A percentile compares a stretch with the other conserved stretches of the same genome.
Conservation (phyloP, 129 eudicot genomes). For the Gnaphalium uliginosum region DNA sequence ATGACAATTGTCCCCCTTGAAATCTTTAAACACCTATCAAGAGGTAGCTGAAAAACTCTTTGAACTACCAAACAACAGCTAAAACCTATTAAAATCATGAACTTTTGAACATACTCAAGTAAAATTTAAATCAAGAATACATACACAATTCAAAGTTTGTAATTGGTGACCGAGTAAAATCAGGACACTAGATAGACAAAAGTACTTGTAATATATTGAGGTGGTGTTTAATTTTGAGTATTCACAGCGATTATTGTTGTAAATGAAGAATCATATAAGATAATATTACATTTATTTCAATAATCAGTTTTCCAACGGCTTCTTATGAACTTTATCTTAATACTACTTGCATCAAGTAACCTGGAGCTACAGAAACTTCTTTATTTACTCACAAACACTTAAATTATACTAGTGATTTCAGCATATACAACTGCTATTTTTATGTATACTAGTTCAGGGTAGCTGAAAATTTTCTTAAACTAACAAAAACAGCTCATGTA, state of each 20-base stretch:
- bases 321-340: not conserved
- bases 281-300: not conserved
- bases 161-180: not conserved
- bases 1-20: not conserved
- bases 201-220: not conserved
- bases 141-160: not conserved
- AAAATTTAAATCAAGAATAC: constrained; percentile 1
- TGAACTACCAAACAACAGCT: not conserved
- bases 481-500: not conserved
- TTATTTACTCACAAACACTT: constrained; percentile 12
- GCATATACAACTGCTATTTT: not conserved
- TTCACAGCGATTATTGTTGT: constrained; percentile 3
- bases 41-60: not conserved
- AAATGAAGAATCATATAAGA: not conserved
- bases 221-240: not conserved
- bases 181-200: not conserved
- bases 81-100: not conserved
- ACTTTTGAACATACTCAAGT: not conserved
- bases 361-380: not conserved
- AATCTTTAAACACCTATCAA: not conserved
- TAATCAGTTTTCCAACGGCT: too few relatives aligned
- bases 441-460: constrained; percentile 7
- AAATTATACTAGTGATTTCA: not conserved
- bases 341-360: constrained; percentile 5
- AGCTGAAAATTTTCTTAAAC: constrained; percentile 14